Conservation (phyloP, 768 basidiomycete genomes). For the Tulasnella sp. region DNA sequence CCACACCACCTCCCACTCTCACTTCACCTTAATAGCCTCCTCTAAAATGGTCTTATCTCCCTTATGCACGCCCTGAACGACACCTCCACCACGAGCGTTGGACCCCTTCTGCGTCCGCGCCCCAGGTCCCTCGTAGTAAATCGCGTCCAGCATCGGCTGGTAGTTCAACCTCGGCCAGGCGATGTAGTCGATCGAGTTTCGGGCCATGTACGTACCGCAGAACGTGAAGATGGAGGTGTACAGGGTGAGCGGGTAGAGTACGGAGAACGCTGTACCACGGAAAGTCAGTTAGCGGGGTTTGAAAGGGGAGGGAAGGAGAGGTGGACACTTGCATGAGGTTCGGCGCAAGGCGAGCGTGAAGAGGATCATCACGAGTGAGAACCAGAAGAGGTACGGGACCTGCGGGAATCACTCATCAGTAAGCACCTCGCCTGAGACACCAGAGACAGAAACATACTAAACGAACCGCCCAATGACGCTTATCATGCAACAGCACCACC, state of each 20-base stretch:
- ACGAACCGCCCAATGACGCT: conserved; percentile 69
- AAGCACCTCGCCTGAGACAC: not conserved
- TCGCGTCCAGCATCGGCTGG: conserved; percentile 51
- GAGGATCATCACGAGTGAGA: conserved; percentile 80
- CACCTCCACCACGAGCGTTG: not conserved
- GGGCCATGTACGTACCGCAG: conserved; percentile 58
- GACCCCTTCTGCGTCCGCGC: not conserved
- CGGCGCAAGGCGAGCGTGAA: conserved; percentile 80
- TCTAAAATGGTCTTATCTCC: not conserved
- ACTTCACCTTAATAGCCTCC: not conserved
- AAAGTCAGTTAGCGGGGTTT: not conserved
- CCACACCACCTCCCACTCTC: not conserved
- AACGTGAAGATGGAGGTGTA: conserved; percentile 58
- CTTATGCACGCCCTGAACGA: not conserved
- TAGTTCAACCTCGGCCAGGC: conserved; percentile 77
- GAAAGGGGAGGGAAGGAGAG: not conserved
- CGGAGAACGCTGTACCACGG: conserved; percentile 57
- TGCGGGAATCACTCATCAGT: conserved; percentile 24
- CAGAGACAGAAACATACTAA: conserved; percentile 42
- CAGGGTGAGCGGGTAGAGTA: conserved; percentile 72
- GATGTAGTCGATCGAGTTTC: conserved; percentile 90
- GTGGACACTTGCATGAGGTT: conserved; percentile 55
- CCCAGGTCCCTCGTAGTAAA: conserved; percentile 83
- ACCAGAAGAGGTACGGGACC: conserved; percentile 78
- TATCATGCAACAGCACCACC: conserved; percentile 64